Base-by-base conservation (phyloP, 495 filamentous ascomycete species). In the Bryoglossum gracile region DNA sequence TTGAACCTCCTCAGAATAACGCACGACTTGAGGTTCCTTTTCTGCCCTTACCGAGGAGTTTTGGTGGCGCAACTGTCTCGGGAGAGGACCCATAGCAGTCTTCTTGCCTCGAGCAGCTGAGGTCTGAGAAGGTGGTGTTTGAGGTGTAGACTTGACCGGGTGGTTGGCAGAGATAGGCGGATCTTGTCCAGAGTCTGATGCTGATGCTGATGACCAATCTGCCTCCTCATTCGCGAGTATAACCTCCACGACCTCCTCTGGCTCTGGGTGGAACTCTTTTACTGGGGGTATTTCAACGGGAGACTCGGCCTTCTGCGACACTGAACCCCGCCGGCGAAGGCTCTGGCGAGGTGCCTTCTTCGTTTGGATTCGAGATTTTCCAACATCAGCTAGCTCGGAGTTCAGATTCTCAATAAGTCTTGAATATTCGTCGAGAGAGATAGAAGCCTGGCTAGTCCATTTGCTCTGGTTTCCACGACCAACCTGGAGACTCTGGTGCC, bases 351-450 rank as follows among this genome's bases (percentile, higher is more conserved):
- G 33, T 8, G 37, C 5, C 21, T 18, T 22, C 2, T 14, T 46
- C 13, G 17, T 35, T 23, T 17, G 37, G 5, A 16, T n/a, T 22
- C 28, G 41, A n/a, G 48, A 44, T n/a, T 54, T 61, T 19, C 47
- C 58, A 44, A 64, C 60, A 23, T 39, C 56, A 34, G 52, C 55
- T 14, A 78, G 49, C 24, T 76, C 68, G 1, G 60, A 55, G 46
- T 60, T 64, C 45, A 78, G 67, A 9, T 59, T 59, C 9, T 59
- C 34, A 21, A 75, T 52, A 8, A 78, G 53, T 8, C 60, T 62
- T n/a, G 57, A 58, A 51, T 78, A 78, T 39, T 74, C 68, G 8
- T 58, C 58, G 13, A 64, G 49, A 5, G 43, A 39, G 23, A 22
- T 30, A 9, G 40, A 18, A 14, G 18, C 30, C 0, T 32, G 33